Evolutionary conservation across 2,329 filamentous ascomycete species (phyloP), one percentile per base, ranked within the genome.

Genomic region (Leptographium wingfieldii): DNA sequence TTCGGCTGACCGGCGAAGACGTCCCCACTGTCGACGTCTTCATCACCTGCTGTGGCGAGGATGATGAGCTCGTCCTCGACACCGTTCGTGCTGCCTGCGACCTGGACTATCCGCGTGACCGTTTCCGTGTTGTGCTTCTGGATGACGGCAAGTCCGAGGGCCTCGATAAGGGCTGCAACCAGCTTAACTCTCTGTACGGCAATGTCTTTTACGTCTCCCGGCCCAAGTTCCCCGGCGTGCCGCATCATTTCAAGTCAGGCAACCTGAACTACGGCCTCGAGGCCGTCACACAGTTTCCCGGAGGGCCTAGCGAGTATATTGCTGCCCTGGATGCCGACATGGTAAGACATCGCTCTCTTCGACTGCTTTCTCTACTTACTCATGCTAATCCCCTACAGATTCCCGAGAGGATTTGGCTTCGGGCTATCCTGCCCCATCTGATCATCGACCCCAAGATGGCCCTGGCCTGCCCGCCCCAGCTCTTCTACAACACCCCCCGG

Each of bases 281-380:
- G 19, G 73, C 76, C 59, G 73, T 77, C 5, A 72, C 73, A 19
- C 66, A 70, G n/a, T 70, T 84, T 38, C 78, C 79, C 1, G 80
- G 79, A 22, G 81, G 81, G 29, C 73, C 79, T n/a, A 74, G 75
- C 49, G 74, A 80, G 65, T 85, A 76, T 68, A 80, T 85, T 67
- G 83, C 82, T n/a, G 80, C 80, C 48, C 72, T 87, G 40, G 84
- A 87, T 67, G 83, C 83, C 25, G 84, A 87, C 67, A 86, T 87
- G 83, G 73, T 76, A 69, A 53, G 69, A 9, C 19, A 16, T 2
- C 2, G 51, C 6, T 7, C 27, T 51, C 3, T n/a, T 56, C 53
- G 12, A 3, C 16, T 60, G 25, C 56, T 40, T 54, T 5, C 16
- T 27, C 29, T 9, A 12, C 2, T 10, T 16, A 3, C 3, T 6